Conservation (phyloP, 2,329 filamentous ascomycete genomes). For the Hypoxylon sp. region DNA sequence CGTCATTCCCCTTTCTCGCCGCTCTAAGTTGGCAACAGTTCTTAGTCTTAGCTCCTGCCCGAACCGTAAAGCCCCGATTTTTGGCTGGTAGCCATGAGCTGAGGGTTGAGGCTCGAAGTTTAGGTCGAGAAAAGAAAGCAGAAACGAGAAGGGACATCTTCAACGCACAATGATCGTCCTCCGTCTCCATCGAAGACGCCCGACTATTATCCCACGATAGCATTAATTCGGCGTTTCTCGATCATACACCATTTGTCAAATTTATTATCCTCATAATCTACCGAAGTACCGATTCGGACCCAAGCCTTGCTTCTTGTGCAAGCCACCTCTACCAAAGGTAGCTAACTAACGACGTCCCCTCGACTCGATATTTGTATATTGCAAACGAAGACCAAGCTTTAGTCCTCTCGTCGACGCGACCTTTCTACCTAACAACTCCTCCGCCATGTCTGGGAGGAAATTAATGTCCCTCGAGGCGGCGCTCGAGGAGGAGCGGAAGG, state of each 20-base stretch:
- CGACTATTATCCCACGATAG: constrained; percentile 55
- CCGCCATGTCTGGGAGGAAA: constrained; percentile 51
- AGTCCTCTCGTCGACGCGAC: constrained; percentile 3
- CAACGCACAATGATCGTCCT: constrained; percentile 49
- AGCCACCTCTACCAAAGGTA: constrained; percentile 9
- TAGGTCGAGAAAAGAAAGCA: constrained; percentile 38
- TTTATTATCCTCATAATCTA: constrained; percentile 9
- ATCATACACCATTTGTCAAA: constrained; percentile 6
- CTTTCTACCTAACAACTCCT: constrained; percentile 11
- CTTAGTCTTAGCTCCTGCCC: constrained; percentile 13
- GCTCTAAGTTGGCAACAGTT: constrained; percentile 19
- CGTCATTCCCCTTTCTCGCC: constrained; percentile 21
- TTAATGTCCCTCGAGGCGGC: constrained; percentile 55
- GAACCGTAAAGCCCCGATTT: constrained; percentile 26
- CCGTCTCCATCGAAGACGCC: constrained; percentile 51
- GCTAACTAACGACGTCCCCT: constrained; percentile 7
- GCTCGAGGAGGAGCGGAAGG: constrained; percentile 55
- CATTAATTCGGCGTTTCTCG: constrained; percentile 45
- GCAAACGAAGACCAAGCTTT: constrained; percentile 18
- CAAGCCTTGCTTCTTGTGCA: constrained; percentile 12
- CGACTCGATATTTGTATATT: constrained; percentile 16
- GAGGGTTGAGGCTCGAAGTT: constrained; percentile 34
- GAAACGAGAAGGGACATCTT: constrained; percentile 31
- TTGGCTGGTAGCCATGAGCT: constrained; percentile 43
- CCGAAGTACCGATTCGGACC: constrained; percentile 9